phyloP scores from a whole-genome alignment of 495 filamentous ascomycete genomes.

The Talaromyces proteolyticus region DNA sequence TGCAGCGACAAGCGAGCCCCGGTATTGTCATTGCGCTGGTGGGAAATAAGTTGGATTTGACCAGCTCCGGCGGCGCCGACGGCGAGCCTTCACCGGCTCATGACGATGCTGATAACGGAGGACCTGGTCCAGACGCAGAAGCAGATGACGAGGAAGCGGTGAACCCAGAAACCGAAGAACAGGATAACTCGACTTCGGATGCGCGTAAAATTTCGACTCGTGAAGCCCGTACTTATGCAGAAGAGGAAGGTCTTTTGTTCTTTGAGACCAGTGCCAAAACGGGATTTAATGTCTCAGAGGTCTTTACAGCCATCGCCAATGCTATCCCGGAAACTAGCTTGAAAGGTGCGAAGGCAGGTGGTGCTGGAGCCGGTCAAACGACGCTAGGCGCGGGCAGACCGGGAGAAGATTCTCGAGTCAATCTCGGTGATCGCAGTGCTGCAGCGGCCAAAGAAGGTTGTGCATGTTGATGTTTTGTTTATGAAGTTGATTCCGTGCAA shows the following conservation, averaged over 20 bases:
- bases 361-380: conserved; percentile 49
- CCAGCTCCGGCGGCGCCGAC: conserved; percentile 41
- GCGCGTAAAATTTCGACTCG: conserved; percentile 79
- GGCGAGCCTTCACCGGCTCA: conserved; percentile 19
- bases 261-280: conserved; percentile 99
- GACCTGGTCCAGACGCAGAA: conserved; percentile 12
- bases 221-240: conserved; percentile 89
- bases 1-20: conserved; percentile 94
- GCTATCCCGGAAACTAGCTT: conserved; percentile 93
- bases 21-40: conserved; percentile 97
- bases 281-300: conserved; percentile 84
- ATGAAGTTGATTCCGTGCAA: neutral
- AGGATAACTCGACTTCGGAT: conserved; percentile 65
- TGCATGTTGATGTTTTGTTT: conserved; percentile 59
- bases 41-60: conserved; percentile 95
- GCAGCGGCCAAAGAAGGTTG: conserved; percentile 81
- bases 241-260: conserved; percentile 89
- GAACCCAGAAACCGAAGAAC: conserved; percentile 41
- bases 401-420: conserved; percentile 36
- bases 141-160: conserved; percentile 31
- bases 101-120: conserved; percentile 18
- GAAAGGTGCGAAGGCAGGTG: conserved; percentile 73
- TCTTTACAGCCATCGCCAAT: conserved; percentile 98
- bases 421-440: conserved; percentile 33
- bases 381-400: conserved; percentile 29